Conservation (phyloP, 2,329 filamentous ascomycete species). For the Sporothrix luriei region DNA sequence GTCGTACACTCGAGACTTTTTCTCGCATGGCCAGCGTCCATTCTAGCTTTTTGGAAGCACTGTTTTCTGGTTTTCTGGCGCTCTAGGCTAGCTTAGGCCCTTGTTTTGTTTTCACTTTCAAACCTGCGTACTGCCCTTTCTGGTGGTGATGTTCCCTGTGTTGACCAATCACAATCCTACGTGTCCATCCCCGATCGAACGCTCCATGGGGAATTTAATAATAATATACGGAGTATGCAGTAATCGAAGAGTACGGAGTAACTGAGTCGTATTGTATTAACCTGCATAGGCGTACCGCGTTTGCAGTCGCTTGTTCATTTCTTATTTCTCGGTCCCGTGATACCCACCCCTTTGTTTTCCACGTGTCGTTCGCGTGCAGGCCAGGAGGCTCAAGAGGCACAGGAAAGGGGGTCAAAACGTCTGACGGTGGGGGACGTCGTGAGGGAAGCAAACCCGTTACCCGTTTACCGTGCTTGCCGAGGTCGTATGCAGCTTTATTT, state of each 20-base stretch:
- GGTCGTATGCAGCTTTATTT: neutral
- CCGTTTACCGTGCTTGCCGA: too few relatives aligned
- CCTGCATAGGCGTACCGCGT: neutral
- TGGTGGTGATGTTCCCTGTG: neutral
- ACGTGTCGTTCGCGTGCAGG: slow-evolving; percentile 22
- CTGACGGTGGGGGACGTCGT: neutral
- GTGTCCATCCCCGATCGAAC: slow-evolving; percentile 17
- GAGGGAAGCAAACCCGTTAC: neutral
- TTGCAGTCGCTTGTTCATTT: neutral
- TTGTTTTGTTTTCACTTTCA: neutral
- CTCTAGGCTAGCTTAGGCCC: neutral
- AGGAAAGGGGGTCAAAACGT: slow-evolving; percentile 1
- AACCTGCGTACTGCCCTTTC: neutral
- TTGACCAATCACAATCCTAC: slow-evolving; percentile 22
- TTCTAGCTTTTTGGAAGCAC: neutral
- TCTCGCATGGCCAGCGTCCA: neutral
- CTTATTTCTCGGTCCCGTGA: slow-evolving; percentile 5
- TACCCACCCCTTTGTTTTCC: slow-evolving; percentile 16
- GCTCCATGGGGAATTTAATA: neutral
- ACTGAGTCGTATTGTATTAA: too few relatives aligned
- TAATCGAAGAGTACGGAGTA: neutral
- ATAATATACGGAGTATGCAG: neutral
- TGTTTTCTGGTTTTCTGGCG: neutral
- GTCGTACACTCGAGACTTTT: neutral
- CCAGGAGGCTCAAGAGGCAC: neutral